Evolutionary conservation across 2,329 filamentous ascomycete genomes (phyloP).

Genomic region (Hortaea werneckii): DNA sequence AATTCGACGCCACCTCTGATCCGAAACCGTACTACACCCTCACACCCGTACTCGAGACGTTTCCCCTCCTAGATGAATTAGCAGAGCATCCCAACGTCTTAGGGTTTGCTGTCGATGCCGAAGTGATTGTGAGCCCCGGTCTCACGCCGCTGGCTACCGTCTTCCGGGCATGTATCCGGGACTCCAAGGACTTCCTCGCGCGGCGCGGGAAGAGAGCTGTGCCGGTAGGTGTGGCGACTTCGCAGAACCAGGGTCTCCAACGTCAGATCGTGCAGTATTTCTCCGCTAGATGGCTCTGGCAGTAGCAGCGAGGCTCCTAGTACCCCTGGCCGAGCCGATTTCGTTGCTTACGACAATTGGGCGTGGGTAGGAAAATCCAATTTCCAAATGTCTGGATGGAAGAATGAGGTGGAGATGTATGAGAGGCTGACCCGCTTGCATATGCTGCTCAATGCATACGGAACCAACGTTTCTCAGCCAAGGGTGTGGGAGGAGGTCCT

Average conservation of each 20-base stretch:
- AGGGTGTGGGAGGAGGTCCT: conserved; percentile 12
- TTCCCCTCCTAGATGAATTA: conserved; percentile 10
- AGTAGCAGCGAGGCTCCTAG: too few species aligned
- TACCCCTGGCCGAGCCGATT: not conserved
- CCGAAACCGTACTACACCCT: conserved; percentile 4
- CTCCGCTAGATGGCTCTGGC: not conserved
- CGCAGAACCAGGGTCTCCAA: not conserved
- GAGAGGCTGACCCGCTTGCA: conserved; percentile 4
- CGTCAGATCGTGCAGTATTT: conserved; percentile 8
- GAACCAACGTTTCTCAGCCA: conserved; percentile 2
- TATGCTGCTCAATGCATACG: conserved; percentile 11
- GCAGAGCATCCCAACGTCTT: conserved; percentile 11
- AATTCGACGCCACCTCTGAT: not conserved
- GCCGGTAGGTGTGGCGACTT: conserved; percentile 8
- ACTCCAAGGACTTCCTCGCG: conserved; percentile 10
- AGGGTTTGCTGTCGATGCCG: conserved; percentile 8
- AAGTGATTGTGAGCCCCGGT: not conserved
- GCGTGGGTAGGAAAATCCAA: conserved; percentile 8
- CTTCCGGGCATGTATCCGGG: conserved; percentile 10
- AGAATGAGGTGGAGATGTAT: conserved; percentile 6
- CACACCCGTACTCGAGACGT: conserved; percentile 1
- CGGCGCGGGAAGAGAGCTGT: conserved; percentile 5
- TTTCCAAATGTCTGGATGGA: conserved; percentile 14
- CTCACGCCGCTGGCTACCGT: conserved; percentile 10
- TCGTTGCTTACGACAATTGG: conserved; percentile 4